Evolutionary conservation across 2,329 filamentous ascomycete species (phyloP).

Genomic region (Talaromyces sp.): DNA sequence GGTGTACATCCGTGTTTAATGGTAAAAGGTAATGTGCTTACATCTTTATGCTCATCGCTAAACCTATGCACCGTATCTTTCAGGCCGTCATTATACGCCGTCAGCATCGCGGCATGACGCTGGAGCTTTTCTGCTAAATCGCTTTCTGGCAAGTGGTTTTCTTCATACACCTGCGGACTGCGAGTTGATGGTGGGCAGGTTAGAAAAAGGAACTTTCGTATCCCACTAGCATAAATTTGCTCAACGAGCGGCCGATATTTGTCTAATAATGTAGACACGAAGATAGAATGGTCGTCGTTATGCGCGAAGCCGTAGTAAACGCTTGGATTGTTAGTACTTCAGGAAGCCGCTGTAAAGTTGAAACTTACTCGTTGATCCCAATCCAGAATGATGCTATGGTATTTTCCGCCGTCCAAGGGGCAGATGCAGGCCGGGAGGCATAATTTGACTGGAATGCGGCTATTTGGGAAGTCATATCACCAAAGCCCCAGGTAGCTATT

Average conservation of each 20-base stretch:
- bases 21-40: constrained; percentile 1
- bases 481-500: constrained; percentile 10
- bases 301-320: constrained; percentile 11
- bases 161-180: constrained; percentile 11
- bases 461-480: constrained; percentile 9
- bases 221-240: constrained; percentile 3
- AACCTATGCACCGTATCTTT: constrained; percentile 3
- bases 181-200: constrained; percentile 11
- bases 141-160: constrained; percentile 8
- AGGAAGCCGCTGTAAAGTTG: neutral
- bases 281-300: constrained; percentile 3
- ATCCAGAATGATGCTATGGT: constrained; percentile 9
- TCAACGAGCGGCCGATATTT: constrained; percentile 8
- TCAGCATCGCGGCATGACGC: constrained; percentile 8
- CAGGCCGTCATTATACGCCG: constrained; percentile 5
- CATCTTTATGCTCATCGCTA: constrained; percentile 5
- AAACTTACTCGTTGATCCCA: constrained; percentile 10
- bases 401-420: constrained; percentile 6
- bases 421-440: constrained; percentile 8
- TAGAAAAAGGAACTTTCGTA: constrained; percentile 9
- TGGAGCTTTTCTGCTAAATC: constrained; percentile 8
- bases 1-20: neutral
- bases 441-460: constrained; percentile 9
- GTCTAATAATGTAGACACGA: constrained; percentile 5
- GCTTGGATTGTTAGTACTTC: constrained; percentile 3